phyloP scores from a whole-genome alignment of 345 rosid species.

The Balakata baccata region DNA sequence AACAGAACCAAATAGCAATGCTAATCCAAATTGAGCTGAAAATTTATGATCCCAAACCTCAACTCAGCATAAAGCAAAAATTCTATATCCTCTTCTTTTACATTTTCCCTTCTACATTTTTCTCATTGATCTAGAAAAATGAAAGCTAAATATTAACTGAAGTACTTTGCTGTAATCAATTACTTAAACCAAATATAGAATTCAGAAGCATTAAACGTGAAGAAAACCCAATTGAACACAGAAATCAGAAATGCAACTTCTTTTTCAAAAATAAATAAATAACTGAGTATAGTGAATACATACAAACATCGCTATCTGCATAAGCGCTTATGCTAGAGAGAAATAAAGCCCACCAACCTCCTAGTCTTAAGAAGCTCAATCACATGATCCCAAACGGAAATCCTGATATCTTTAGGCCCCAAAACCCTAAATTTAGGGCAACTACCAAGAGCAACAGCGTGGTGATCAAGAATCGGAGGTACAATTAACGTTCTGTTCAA shows the following conservation, averaged over 20 bases:
- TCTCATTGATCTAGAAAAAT: neutral
- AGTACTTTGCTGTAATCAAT: neutral
- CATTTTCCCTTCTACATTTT: neutral
- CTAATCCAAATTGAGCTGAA: neutral
- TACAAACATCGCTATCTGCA: neutral
- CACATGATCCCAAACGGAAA: constrained; percentile 66
- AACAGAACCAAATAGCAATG: neutral
- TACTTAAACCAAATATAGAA: neutral
- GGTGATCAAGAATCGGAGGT: constrained; percentile 90
- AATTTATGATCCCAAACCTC: neutral
- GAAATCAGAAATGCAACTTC: neutral
- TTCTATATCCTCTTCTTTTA: too few relatives aligned
- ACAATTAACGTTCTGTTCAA: constrained; percentile 77
- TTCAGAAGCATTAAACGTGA: neutral
- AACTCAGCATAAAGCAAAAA: neutral
- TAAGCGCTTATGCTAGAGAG: neutral
- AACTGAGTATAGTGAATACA: neutral
- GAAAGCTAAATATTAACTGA: neutral
- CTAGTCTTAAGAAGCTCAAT: constrained; percentile 55
- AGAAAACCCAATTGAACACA: neutral
- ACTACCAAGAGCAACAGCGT: constrained; percentile 88
- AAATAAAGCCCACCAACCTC: constrained; percentile 43
- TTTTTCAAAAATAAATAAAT: neutral
- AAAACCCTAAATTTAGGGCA: constrained; percentile 93
- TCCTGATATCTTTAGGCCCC: constrained; percentile 48